These are phyloP conservation scores for Triticum monococcum DNA, from an alignment of 176 grass and related monocot genomes.

Conservation along the genomic window DNA sequence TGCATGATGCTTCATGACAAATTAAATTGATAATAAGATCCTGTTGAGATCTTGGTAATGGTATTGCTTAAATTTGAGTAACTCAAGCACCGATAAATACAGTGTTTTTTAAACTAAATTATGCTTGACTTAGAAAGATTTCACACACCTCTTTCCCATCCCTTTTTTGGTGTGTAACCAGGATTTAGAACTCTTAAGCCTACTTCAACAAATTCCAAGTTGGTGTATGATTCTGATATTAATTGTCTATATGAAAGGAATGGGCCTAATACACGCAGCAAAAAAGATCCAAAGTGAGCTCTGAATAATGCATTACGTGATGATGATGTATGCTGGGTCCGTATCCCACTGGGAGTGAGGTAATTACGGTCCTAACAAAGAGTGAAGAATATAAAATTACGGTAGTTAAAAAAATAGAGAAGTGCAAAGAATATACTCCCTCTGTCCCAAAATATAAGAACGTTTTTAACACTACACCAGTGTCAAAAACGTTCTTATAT, in stretches of 20 bases:
- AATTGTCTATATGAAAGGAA: background rate
- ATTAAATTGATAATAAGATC: constrained; percentile 4
- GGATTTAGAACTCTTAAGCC: background rate
- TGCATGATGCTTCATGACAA: background rate
- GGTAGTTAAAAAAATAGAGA: background rate
- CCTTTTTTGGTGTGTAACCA: background rate
- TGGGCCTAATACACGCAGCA: background rate
- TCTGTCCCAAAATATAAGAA: no score
- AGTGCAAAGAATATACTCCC: background rate
- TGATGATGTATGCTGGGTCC: background rate
- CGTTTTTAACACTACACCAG: no score
- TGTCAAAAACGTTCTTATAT: no score
- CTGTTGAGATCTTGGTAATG: background rate
- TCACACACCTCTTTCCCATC: background rate
- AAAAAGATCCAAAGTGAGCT: background rate
- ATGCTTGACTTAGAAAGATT: background rate
- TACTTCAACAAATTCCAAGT: background rate
- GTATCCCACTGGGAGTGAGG: background rate
- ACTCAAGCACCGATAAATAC: background rate
- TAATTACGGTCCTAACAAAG: background rate
- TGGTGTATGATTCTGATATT: background rate
- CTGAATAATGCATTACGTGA: background rate
- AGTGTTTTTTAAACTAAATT: background rate
- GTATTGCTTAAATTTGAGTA: background rate
- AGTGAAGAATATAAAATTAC: background rate